Percentiles rank a stretch among this genome's conserved stretches.
These are phyloP conservation scores for Pugionium dolabratum DNA, from an alignment of 345 rosid genomes.

Conservation along the genomic window DNA sequence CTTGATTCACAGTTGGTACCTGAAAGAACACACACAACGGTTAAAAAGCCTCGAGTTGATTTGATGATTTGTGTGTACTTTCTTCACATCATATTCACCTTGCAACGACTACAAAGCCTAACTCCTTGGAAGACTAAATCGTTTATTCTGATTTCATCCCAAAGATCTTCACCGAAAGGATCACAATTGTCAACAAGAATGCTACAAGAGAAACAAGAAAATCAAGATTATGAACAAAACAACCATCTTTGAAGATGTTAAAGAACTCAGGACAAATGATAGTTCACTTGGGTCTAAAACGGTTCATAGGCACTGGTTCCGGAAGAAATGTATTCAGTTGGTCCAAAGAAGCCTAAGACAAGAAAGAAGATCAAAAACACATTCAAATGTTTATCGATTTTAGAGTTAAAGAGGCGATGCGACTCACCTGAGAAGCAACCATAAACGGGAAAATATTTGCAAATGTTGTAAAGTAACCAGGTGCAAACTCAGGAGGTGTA, in stretches of 20 bases:
- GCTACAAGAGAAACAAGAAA: slow-evolving; percentile 42
- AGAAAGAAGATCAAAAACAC: not conserved
- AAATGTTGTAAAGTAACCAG: slow-evolving; percentile 64
- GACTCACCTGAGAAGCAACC: slow-evolving; percentile 70
- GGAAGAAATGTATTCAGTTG: slow-evolving; percentile 61
- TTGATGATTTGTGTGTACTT: slow-evolving; percentile 14
- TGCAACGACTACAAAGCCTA: slow-evolving; percentile 83
- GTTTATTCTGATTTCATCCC: slow-evolving; percentile 67
- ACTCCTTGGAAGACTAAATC: slow-evolving; percentile 61
- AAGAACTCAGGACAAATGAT: not conserved
- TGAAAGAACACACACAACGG: slow-evolving; percentile 30
- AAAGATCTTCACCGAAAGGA: slow-evolving; percentile 85
- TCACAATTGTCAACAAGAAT: slow-evolving; percentile 68
- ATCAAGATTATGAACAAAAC: not conserved
- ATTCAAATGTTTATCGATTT: not conserved
- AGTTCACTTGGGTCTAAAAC: slow-evolving; percentile 87
- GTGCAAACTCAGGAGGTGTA: slow-evolving; percentile 67
- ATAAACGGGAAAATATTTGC: slow-evolving; percentile 67
- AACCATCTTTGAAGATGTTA: not conserved
- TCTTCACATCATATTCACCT: slow-evolving; percentile 49
- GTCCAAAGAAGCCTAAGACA: slow-evolving; percentile 75
- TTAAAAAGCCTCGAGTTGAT: not conserved
- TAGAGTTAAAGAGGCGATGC: not conserved
- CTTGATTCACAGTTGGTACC: slow-evolving; percentile 84
- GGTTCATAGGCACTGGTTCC: slow-evolving; percentile 84